Conservation (phyloP, 2,329 filamentous ascomycete species). For the Diaporthe vaccinii region DNA sequence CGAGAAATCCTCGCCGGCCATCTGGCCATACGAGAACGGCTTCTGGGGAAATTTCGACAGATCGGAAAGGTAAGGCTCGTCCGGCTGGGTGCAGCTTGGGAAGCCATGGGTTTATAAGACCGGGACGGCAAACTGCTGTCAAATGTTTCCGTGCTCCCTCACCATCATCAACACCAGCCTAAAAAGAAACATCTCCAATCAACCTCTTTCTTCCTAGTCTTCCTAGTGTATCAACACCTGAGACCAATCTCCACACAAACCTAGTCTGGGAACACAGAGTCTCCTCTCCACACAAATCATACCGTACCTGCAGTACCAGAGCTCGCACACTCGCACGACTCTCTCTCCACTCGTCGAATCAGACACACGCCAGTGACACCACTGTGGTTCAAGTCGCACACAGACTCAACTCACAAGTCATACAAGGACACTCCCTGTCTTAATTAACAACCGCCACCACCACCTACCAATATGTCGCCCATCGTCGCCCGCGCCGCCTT, state of each 20-base stretch:
- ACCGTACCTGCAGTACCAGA: constrained; percentile 33
- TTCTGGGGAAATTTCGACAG: constrained; percentile 33
- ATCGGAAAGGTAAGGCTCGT: constrained; percentile 38
- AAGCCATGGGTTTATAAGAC: constrained; percentile 36
- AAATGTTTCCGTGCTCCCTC: constrained; percentile 24
- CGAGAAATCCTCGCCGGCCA: constrained; percentile 38
- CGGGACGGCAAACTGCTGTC: constrained; percentile 33
- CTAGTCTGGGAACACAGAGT: neutral
- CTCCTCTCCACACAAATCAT: constrained; percentile 21
- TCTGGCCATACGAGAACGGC: constrained; percentile 35
- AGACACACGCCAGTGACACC: constrained; percentile 39
- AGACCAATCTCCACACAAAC: constrained; percentile 23
- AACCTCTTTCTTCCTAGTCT: constrained; percentile 2
- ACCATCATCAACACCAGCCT: constrained; percentile 37
- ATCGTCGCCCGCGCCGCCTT: constrained; percentile 52
- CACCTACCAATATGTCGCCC: constrained; percentile 49
- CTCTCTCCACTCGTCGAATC: constrained; percentile 39
- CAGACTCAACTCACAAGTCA: constrained; percentile 5
- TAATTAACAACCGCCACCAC: constrained; percentile 29
- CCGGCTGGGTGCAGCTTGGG: constrained; percentile 27
- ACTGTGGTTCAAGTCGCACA: constrained; percentile 35
- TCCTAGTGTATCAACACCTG: neutral
- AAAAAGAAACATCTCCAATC: constrained; percentile 34
- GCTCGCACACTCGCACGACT: constrained; percentile 18
- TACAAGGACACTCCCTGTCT: constrained; percentile 10